Percentiles rank a stretch among this genome's conserved stretches.
Conservation (phyloP, 208 protist genomes). For the Wallacemonas sp. region DNA sequence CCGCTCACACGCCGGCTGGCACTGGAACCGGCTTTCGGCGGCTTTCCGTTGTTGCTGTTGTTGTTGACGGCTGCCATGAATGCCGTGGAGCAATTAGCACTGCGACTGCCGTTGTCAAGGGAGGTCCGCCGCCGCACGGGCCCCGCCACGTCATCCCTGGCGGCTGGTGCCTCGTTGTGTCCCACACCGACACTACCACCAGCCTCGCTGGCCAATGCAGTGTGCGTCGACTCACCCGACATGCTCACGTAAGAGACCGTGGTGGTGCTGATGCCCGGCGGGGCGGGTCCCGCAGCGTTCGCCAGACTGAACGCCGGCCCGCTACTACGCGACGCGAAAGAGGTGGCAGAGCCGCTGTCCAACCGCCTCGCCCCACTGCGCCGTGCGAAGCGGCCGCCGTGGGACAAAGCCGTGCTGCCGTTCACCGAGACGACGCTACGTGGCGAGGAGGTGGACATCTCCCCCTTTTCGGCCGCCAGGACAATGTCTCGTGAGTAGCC, state of each 20-base stretch:
- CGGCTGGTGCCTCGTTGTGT: too few species aligned
- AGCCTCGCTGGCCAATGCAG: not conserved
- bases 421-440: conserved; percentile 2
- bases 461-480: not conserved
- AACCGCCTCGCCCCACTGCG: not conserved
- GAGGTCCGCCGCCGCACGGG: too few species aligned
- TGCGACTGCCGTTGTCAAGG: too few species aligned
- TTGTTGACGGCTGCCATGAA: not conserved
- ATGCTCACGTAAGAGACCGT: not conserved
- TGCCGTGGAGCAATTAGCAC: too few species aligned
- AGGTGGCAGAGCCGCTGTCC: not conserved
- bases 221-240: not conserved
- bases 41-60: not conserved
- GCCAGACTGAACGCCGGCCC: not conserved
- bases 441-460: conserved; percentile 9
- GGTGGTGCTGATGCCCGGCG: not conserved
- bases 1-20: too few species aligned
- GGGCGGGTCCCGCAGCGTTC: not conserved
- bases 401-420: not conserved
- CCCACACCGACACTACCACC: not conserved
- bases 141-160: too few species aligned
- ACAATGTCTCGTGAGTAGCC: conserved; percentile 28
- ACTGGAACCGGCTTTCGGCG: too few species aligned
- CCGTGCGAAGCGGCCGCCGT: not conserved
- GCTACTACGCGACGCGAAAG: not conserved